Evolutionary conservation across 495 filamentous ascomycete species (phyloP).

Genomic region (Patellaria atrata): DNA sequence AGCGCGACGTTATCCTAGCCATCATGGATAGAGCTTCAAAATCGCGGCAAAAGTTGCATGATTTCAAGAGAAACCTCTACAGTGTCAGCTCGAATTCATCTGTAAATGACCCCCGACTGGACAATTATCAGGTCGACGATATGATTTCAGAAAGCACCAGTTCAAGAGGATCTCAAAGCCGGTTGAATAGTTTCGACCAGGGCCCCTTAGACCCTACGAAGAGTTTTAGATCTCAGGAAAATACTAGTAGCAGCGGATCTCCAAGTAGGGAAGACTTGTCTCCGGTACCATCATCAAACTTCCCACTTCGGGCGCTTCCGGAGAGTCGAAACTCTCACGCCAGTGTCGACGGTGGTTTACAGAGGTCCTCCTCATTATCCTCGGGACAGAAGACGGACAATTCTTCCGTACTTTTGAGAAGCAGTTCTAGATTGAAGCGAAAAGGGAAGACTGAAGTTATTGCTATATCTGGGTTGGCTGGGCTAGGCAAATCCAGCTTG

Average conservation of each 20-base stretch:
- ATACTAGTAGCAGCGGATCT: too few species aligned
- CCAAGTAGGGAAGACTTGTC: too few species aligned
- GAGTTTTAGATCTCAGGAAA: too few species aligned
- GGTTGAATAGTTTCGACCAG: conserved; percentile 12
- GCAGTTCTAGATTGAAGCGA: conserved; percentile 43
- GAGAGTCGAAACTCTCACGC: too few species aligned
- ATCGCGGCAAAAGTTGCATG: conserved; percentile 36
- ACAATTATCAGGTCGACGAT: conserved; percentile 16
- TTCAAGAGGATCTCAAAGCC: conserved; percentile 18
- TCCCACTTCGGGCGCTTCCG: too few species aligned
- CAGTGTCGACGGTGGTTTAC: too few species aligned
- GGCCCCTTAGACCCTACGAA: too few species aligned
- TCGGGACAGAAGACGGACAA: too few species aligned
- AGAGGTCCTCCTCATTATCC: too few species aligned
- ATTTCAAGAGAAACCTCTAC: conserved; percentile 27
- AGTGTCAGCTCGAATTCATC: conserved; percentile 34
- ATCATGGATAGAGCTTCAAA: conserved; percentile 58
- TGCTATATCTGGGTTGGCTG: conserved; percentile 57
- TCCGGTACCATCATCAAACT: too few species aligned
- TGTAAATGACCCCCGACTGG: conserved; percentile 15
- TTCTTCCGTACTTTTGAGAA: conserved; percentile 24
- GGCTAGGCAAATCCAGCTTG: conserved; percentile 72
- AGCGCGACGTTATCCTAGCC: conserved; percentile 51
- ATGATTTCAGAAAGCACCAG: conserved; percentile 22
- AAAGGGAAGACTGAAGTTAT: conserved; percentile 65